Conservation (phyloP, 2,329 filamentous ascomycete species). For the Lecanicillium sp. region DNA sequence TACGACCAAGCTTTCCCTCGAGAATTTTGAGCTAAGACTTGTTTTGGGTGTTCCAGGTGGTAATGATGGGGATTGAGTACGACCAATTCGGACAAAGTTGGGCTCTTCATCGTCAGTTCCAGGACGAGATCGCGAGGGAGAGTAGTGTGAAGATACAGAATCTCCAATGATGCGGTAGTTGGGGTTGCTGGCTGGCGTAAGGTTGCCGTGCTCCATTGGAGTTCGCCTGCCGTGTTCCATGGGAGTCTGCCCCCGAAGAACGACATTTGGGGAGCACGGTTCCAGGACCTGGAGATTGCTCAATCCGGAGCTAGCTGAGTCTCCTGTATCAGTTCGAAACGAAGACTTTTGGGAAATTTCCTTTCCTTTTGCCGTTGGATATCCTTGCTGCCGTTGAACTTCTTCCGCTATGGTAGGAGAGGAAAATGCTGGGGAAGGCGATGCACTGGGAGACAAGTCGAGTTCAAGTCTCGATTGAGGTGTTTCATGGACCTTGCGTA, state of each 20-base stretch:
- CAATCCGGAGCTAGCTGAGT: constrained; percentile 39
- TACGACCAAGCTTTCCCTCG: constrained; percentile 52
- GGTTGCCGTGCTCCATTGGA: constrained; percentile 1
- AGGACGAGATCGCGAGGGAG: constrained; percentile 24
- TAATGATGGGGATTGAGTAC: constrained; percentile 32
- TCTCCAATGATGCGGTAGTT: constrained; percentile 45
- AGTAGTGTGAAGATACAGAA: constrained; percentile 38
- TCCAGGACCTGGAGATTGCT: constrained; percentile 48
- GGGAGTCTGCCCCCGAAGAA: not conserved
- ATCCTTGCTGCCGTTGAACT: no score
- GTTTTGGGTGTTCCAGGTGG: constrained; percentile 21
- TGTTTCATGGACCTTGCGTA: constrained; percentile 42
- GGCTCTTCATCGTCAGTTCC: constrained; percentile 31
- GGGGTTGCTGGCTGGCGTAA: constrained; percentile 32
- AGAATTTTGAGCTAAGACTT: constrained; percentile 37
- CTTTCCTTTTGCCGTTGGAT: no score
- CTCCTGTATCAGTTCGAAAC: constrained; percentile 4
- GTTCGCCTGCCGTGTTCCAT: constrained; percentile 2
- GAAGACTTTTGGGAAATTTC: no score
- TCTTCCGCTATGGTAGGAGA: not conserved
- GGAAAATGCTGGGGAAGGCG: constrained; percentile 12
- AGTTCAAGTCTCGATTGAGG: constrained; percentile 6
- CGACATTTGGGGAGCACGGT: constrained; percentile 29
- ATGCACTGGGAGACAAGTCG: constrained; percentile 8
- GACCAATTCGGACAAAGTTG: constrained; percentile 47